These are phyloP conservation scores for Penicillium sp. DNA, from an alignment of 2,329 filamentous ascomycete species.

Conservation along the genomic window DNA sequence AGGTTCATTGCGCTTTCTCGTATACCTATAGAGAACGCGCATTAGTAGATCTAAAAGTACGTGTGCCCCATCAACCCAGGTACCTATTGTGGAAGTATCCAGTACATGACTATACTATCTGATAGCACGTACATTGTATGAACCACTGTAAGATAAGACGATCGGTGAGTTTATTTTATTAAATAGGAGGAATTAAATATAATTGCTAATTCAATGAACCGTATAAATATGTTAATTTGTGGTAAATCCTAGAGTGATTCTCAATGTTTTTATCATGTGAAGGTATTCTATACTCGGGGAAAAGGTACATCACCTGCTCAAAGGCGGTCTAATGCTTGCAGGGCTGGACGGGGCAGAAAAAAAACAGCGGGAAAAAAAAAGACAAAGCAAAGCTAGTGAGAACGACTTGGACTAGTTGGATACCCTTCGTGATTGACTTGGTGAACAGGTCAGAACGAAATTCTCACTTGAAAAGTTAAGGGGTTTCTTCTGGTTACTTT, in stretches of 20 bases:
- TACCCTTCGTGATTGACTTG: not conserved
- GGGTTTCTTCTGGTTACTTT: not conserved
- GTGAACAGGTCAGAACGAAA: not conserved
- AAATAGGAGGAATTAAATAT: fast-evolving
- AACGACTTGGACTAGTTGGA: not conserved
- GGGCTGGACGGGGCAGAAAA: conserved; percentile 11
- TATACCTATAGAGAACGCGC: not conserved
- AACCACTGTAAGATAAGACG: not conserved
- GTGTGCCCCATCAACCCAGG: not conserved
- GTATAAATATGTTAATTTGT: no score
- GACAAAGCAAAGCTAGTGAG: conserved; percentile 1
- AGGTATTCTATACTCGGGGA: not conserved
- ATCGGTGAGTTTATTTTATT: not conserved
- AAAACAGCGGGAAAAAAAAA: conserved; percentile 9
- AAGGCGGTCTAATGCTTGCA: conserved; percentile 3
- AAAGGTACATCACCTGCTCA: not conserved
- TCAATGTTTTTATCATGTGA: not conserved
- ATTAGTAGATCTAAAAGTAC: conserved; percentile 1
- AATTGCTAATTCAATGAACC: fast-evolving
- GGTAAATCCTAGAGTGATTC: not conserved
- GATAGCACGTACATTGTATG: not conserved
- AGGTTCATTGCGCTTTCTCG: not conserved
- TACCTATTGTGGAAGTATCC: not conserved
- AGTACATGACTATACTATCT: not conserved
- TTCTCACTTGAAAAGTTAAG: not conserved